Conservation (phyloP, 2,329 filamentous ascomycete species). For the Monilinia laxa region DNA sequence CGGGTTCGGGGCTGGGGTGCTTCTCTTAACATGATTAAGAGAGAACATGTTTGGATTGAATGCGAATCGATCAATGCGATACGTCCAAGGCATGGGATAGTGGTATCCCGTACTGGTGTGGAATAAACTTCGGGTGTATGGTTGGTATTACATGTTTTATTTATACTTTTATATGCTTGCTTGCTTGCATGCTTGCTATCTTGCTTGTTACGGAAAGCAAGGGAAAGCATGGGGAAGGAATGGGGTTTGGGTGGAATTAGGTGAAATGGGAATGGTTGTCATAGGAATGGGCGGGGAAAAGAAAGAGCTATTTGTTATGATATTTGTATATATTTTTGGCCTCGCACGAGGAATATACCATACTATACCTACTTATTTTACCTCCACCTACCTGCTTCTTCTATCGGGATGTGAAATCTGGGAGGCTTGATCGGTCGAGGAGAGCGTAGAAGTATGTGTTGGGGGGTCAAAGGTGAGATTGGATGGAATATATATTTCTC, state of each 20-base stretch:
- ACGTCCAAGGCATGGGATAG: background rate
- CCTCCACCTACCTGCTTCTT: too few relatives aligned
- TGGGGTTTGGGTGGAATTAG: constrained; percentile 3
- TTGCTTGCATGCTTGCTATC: background rate
- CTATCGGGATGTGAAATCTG: background rate
- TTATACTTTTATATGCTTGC: constrained; percentile 16
- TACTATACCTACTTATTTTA: background rate
- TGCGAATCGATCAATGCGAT: background rate
- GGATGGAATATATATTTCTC: too few relatives aligned
- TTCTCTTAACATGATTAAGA: constrained; percentile 15
- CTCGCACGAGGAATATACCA: background rate
- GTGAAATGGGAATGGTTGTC: constrained; percentile 6
- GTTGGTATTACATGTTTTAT: constrained; percentile 13
- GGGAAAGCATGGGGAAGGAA: background rate
- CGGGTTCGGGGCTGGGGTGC: background rate
- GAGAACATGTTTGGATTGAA: background rate
- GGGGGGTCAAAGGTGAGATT: too few relatives aligned
- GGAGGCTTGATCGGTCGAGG: background rate
- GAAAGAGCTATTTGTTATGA: constrained; percentile 8
- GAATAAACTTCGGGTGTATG: background rate
- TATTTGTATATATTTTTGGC: constrained; percentile 10
- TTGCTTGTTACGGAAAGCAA: background rate
- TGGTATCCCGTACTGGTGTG: background rate
- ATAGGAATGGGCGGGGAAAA: constrained; percentile 6
- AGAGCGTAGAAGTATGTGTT: background rate